Percentiles rank a stretch among this genome's conserved stretches.
phyloP scores from a whole-genome alignment of 2,329 filamentous ascomycete species.

The Nothomitra cinnamomea region DNA sequence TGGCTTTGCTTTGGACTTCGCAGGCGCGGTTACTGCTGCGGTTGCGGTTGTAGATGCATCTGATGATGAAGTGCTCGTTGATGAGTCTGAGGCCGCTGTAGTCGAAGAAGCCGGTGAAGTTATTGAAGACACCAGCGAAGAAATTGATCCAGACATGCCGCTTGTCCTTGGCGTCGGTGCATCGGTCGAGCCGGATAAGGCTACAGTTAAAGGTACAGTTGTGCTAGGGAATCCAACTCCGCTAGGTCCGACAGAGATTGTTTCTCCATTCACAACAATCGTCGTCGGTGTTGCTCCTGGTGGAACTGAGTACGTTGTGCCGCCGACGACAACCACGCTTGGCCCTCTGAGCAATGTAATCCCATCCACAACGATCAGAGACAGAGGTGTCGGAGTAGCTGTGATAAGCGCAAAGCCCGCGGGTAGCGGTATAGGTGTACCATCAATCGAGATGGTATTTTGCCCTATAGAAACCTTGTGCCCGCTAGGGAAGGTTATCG shows the following conservation, averaged over 20 bases:
- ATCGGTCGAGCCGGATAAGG: too few relatives aligned
- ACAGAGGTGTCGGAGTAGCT: background rate
- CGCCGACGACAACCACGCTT: background rate
- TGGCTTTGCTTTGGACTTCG: background rate
- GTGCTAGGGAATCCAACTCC: background rate
- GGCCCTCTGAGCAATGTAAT: too few relatives aligned
- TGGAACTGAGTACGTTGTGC: background rate
- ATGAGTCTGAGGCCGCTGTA: background rate
- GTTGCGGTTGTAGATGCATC: background rate
- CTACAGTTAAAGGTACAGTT: background rate
- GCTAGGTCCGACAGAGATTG: background rate
- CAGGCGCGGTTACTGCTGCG: background rate
- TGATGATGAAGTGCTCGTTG: background rate
- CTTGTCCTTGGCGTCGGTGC: too few relatives aligned
- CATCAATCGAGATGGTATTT: background rate
- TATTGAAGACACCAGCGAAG: too few relatives aligned
- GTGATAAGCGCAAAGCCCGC: background rate
- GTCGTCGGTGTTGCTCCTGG: background rate
- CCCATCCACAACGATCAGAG: background rate
- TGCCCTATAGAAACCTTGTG: background rate
- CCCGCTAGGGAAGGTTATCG: background rate
- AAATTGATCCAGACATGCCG: too few relatives aligned
- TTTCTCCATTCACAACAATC: background rate
- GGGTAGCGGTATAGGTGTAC: background rate
- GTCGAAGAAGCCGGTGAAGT: background rate